These are phyloP conservation scores for Chrysosporium queenslandicum DNA, from an alignment of 2,329 filamentous ascomycete species.

Conservation along the genomic window DNA sequence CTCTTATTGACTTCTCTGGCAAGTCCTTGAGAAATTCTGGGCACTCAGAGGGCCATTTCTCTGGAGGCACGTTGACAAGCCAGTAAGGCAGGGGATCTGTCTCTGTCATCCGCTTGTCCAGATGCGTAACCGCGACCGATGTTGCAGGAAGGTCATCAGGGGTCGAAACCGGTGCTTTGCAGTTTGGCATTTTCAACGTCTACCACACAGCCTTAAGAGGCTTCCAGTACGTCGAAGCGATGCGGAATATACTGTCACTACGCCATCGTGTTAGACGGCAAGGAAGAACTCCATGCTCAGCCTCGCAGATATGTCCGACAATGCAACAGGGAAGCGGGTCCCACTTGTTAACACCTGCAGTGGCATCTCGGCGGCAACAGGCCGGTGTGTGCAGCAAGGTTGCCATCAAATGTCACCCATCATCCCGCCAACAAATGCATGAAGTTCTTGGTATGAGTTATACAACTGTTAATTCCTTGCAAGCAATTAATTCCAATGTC, in stretches of 20 bases:
- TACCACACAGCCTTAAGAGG: too few relatives aligned
- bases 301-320: background rate
- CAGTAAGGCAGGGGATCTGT: constrained; percentile 53
- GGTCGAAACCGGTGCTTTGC: constrained; percentile 8
- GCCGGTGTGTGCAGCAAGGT: background rate
- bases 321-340: background rate
- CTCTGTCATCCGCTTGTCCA: constrained; percentile 20
- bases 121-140: constrained; percentile 20
- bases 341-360: background rate
- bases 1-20: constrained; percentile 56
- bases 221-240: too few relatives aligned
- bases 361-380: too few relatives aligned
- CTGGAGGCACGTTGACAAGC: constrained; percentile 65
- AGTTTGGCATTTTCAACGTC: background rate
- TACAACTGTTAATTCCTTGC: too few relatives aligned
- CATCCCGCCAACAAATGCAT: background rate
- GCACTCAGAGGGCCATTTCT: constrained; percentile 55
- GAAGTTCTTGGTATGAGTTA: background rate
- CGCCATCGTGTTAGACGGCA: too few relatives aligned
- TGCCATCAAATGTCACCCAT: background rate
- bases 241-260: too few relatives aligned
- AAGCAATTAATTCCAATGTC: too few relatives aligned
- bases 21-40: constrained; percentile 59
- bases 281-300: background rate
- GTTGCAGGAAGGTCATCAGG: background rate